These are phyloP conservation scores for Gamsiella multidivaricata DNA, from an alignment of 192 early-diverging fungal genomes.

Conservation along the genomic window DNA sequence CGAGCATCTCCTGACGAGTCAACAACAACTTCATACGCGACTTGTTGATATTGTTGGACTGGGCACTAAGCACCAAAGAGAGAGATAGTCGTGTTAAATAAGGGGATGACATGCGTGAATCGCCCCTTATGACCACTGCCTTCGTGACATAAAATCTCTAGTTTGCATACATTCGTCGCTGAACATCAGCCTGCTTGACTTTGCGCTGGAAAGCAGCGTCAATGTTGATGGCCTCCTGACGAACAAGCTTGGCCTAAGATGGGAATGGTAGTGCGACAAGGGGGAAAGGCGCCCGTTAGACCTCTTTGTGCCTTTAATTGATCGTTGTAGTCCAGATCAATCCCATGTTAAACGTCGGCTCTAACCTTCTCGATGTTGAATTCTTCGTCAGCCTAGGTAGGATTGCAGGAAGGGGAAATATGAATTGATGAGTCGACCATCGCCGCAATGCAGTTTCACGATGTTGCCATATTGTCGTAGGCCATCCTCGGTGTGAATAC, in stretches of 20 bases:
- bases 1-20: constrained; percentile 87
- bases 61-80: constrained; percentile 66
- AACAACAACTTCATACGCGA: constrained; percentile 89
- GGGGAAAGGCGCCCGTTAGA: background rate
- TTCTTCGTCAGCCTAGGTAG: constrained; percentile 91
- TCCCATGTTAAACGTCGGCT: no score
- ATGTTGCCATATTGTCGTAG: no score
- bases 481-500: background rate
- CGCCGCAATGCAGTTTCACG: no score
- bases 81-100: background rate
- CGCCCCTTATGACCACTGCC: background rate
- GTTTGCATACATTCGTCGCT: constrained; percentile 86
- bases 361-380: constrained; percentile 98
- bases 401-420: no score
- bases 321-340: no score
- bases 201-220: constrained; percentile 97
- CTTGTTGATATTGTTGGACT: constrained; percentile 97
- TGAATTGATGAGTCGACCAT: no score
- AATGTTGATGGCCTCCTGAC: constrained; percentile 96
- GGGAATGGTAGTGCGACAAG: background rate
- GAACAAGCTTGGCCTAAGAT: constrained; percentile 91
- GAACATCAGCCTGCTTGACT: constrained; percentile 96
- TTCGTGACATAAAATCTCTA: constrained; percentile 2
- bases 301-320: background rate
- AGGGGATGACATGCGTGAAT: background rate